These are phyloP conservation scores for Gracilariopsis chorda DNA, from an alignment of 23 red algal species.

Conservation along the genomic window DNA sequence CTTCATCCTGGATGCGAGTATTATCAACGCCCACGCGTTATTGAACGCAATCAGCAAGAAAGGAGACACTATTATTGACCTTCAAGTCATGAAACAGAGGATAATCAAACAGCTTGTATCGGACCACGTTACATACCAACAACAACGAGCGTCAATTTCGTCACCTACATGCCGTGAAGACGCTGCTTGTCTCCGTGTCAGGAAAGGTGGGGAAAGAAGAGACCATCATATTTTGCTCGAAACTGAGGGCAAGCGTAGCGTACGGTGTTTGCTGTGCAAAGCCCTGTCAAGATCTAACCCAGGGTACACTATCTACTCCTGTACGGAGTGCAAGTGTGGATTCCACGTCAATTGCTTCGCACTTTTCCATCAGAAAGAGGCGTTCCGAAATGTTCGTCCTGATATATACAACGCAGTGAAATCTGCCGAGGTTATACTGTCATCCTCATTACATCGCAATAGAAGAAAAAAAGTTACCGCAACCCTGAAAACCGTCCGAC, in stretches of 20 bases:
- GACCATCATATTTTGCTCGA: background rate
- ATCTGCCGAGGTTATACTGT: background rate
- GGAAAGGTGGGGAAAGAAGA: too few relatives aligned
- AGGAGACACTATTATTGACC: background rate
- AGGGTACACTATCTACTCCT: conserved; percentile 8
- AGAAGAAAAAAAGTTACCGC: background rate
- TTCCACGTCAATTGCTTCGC: conserved; percentile 16
- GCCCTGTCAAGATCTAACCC: background rate
- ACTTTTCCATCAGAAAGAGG: background rate
- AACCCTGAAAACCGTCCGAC: background rate
- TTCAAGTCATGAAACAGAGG: background rate
- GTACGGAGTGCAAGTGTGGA: background rate
- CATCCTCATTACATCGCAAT: background rate
- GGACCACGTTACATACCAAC: background rate
- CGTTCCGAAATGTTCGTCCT: background rate
- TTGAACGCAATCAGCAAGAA: background rate
- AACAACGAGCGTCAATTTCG: background rate
- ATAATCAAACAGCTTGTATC: background rate
- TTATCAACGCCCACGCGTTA: background rate
- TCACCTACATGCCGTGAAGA: background rate
- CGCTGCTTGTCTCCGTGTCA: background rate
- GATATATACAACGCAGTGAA: background rate
- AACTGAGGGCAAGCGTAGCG: background rate
- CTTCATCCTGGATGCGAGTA: background rate
- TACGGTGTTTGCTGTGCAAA: background rate